Base-by-base conservation (phyloP, 257 asterid species). In the Nicotiana otophora region DNA sequence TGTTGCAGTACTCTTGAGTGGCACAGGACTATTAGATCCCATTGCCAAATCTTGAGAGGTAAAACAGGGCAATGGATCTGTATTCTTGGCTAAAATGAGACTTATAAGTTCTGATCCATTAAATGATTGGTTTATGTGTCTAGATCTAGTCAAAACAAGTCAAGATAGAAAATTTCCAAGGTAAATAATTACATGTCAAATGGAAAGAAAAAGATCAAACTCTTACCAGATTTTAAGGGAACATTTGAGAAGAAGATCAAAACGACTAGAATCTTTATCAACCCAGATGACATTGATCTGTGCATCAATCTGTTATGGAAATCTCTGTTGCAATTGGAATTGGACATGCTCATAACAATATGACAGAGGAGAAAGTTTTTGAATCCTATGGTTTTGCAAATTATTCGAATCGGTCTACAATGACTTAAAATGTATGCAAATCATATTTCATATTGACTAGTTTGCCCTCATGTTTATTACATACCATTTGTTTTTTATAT, bases 181-280 rank as follows among this genome's bases (percentile, higher is more conserved):
- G 30, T 39, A 58, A 26, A 23, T 65, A 26, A 66, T 23, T 36
- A 23, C 51, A 10, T 63, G 14, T 63, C 1, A 62, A 10, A 63
- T 23, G 9, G 9, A 58, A 7, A 80, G 36, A n/a, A 28, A 30
- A 55, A 23, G 23, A 34, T 1, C 34, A 17, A 55, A 26, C 11
- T 36, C 7, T 62, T 87, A 90, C 97, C 93, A 1, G 92, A 86
- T 76, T 83, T 82, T 1, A 57, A 91, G 3, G 81, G 77, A 33
- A 86, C 2, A n/a, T 81, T 70, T 14, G 87, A 78, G 67, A 91
- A 69, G 80, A 91, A 81, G 88, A 87, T 53, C 23, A 87, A 83
- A 67, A 85, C 5, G 68, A 91, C 54, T 2, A 88, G 81, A 84
- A 86, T 81, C 87, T 86, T 90, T 64, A 80, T 65, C 82, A 81